A percentile compares a stretch with the other conserved stretches of the same genome.
Evolutionary conservation across 2,329 filamentous ascomycete genomes (phyloP).

Genomic region (Trichoderma harzianum): DNA sequence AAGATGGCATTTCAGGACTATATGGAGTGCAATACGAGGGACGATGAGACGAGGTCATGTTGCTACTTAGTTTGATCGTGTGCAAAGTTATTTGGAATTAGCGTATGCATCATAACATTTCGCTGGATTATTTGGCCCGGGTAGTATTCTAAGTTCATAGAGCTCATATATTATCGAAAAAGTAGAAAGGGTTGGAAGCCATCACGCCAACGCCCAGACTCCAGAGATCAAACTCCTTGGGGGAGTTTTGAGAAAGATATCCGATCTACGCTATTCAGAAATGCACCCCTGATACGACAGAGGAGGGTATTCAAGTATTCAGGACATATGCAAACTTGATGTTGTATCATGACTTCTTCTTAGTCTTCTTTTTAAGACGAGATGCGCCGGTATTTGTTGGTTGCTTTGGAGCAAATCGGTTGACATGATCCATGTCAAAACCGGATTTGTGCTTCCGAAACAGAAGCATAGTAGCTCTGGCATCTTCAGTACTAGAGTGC

Average conservation of each 20-base stretch:
- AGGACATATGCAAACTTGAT: neutral
- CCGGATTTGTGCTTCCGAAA: constrained; percentile 78
- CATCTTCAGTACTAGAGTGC: constrained; percentile 73
- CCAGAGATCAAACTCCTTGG: constrained; percentile 61
- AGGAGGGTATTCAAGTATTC: constrained; percentile 64
- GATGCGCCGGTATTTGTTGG: constrained; percentile 18
- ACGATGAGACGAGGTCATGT: neutral
- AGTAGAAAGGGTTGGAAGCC: constrained; percentile 69
- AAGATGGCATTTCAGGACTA: neutral
- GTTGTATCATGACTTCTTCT: constrained; percentile 32
- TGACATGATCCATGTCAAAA: constrained; percentile 78
- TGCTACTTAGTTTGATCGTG: neutral
- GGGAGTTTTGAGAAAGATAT: neutral
- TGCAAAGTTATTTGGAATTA: neutral
- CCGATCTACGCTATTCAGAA: neutral
- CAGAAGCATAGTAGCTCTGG: constrained; percentile 82
- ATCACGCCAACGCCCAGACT: constrained; percentile 67
- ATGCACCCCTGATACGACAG: constrained; percentile 47
- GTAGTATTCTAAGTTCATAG: constrained; percentile 26
- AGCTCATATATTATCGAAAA: constrained; percentile 36
- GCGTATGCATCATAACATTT: constrained; percentile 62
- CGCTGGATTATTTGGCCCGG: constrained; percentile 78
- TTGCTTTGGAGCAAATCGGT: constrained; percentile 53
- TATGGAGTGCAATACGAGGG: neutral
- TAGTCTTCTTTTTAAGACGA: constrained; percentile 39